Conservation (phyloP, 176 grass and related monocot species). For the Cenchrus americanus region DNA sequence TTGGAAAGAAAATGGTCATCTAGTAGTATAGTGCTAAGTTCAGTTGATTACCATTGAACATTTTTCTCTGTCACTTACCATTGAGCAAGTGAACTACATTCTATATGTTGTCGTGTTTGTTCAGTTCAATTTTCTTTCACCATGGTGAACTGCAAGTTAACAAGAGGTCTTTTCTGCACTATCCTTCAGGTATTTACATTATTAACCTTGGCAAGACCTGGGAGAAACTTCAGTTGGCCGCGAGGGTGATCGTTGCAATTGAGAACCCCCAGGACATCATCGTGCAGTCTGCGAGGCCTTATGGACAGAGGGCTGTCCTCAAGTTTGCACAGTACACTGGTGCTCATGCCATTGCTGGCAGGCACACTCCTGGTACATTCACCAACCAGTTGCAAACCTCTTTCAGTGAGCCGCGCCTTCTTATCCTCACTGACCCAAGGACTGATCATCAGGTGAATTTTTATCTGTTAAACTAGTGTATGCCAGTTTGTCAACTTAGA, state of each 20-base stretch:
- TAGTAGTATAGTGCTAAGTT: neutral
- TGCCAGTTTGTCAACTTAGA: neutral
- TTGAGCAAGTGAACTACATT: too few relatives aligned
- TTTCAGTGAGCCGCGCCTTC: conserved; percentile 90
- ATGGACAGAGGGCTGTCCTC: conserved; percentile 86
- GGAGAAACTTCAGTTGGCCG: conserved; percentile 87
- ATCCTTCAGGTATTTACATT: conserved; percentile 70
- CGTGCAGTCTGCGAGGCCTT: conserved; percentile 89
- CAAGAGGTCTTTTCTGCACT: neutral
- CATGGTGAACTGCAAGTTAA: neutral
- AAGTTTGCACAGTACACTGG: conserved; percentile 96
- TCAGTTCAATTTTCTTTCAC: too few relatives aligned
- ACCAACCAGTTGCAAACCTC: conserved; percentile 91
- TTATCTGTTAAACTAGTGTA: neutral
- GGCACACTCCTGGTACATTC: conserved; percentile 96
- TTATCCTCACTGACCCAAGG: conserved; percentile 91
- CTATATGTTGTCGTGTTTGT: too few relatives aligned
- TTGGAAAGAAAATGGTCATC: too few relatives aligned
- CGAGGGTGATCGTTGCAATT: conserved; percentile 79
- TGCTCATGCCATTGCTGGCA: conserved; percentile 81
- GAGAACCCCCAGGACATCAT: conserved; percentile 94
- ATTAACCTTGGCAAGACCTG: conserved; percentile 88
- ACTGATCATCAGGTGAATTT: conserved; percentile 82
- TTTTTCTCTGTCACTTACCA: neutral
- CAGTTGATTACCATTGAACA: neutral